Base-by-base conservation (phyloP, 257 asterid species). In the Rhazya stricta region DNA sequence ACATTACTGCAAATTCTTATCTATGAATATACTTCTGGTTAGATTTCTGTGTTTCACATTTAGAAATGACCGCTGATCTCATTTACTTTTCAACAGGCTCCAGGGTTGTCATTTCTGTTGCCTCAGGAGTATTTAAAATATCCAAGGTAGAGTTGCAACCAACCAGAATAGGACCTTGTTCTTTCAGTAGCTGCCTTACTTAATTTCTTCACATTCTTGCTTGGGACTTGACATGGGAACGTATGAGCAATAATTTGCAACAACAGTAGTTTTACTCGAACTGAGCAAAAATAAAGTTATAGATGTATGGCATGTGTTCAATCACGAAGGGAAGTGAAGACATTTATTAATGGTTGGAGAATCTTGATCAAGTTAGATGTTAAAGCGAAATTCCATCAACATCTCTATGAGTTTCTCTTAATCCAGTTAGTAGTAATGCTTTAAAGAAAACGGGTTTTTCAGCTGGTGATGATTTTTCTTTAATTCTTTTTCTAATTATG, bases 71-170 rank as follows among this genome's bases (percentile, higher is more conserved):
- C 73, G 66, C 80, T 82, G 81, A 86, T 76, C 51, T 85, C 79
- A 71, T 78, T 75, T 83, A 62, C 81, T 84, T 88, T 80, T 86
- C 86, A 74, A 87, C 96, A 94, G 99, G 97, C 99, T 86, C 98
- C 99, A 69, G 97, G 99, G 29, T 79, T 94, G 78, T 88, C 95
- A 29, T 90, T 90, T 87, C 79, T 92, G 92, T 84, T 94, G 89
- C 99, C 99, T 50, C 67, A 75, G 72, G 96, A 88, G 75, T 92
- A 86, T 88, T 71, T 76, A 75, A 85, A 84, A 76, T 92, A 86
- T 81, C 97, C 99, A 63, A 92, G 99, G 99, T 91, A 86, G 84
- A 74, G 42, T 45, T 56, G 53, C 42, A 18, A 41, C 36, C 42
- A n/a, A 19, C 36, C 48, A 29, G 66, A 8, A 21, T 32, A 54